Percentiles rank a stretch among this genome's conserved stretches.
Conservation (phyloP, 768 basidiomycete species). For the Lentinula guzmanii region DNA sequence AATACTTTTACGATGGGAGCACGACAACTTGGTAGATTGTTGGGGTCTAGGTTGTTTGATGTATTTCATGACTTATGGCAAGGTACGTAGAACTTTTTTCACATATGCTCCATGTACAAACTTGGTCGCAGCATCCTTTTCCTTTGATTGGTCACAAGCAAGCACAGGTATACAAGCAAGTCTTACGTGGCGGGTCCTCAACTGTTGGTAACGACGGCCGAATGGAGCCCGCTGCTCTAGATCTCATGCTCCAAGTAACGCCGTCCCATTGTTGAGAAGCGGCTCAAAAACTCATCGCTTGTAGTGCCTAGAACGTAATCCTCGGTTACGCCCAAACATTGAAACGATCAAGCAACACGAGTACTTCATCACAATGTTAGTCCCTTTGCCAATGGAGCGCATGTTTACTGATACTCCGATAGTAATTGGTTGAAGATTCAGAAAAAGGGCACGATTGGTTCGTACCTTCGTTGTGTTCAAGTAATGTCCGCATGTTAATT, state of each 20-base stretch:
- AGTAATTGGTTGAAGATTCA: neutral
- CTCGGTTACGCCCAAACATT: slow-evolving; percentile 36
- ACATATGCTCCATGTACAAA: neutral
- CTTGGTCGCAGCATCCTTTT: slow-evolving; percentile 34
- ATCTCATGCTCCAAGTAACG: slow-evolving; percentile 41
- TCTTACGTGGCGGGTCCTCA: slow-evolving; percentile 3
- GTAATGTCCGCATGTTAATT: neutral
- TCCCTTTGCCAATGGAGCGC: slow-evolving; percentile 2
- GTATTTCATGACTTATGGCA: slow-evolving; percentile 43
- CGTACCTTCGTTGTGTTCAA: neutral
- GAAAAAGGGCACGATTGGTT: neutral
- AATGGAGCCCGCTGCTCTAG: slow-evolving; percentile 1
- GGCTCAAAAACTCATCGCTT: neutral
- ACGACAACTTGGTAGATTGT: slow-evolving; percentile 46
- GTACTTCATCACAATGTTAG: slow-evolving; percentile 47
- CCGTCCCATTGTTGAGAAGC: neutral
- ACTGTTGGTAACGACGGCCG: neutral
- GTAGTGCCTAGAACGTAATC: slow-evolving; percentile 55
- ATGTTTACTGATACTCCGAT: neutral
- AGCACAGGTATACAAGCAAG: neutral
- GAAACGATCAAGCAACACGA: slow-evolving; percentile 36
- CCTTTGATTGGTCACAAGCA: slow-evolving; percentile 1
- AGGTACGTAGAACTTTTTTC: slow-evolving; percentile 23
- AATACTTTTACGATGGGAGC: slow-evolving; percentile 46
- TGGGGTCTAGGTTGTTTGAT: slow-evolving; percentile 55